Percentiles rank a stretch among this genome's conserved stretches.
phyloP scores from a whole-genome alignment of 768 basidiomycete genomes.

The Crepidotus variabilis region DNA sequence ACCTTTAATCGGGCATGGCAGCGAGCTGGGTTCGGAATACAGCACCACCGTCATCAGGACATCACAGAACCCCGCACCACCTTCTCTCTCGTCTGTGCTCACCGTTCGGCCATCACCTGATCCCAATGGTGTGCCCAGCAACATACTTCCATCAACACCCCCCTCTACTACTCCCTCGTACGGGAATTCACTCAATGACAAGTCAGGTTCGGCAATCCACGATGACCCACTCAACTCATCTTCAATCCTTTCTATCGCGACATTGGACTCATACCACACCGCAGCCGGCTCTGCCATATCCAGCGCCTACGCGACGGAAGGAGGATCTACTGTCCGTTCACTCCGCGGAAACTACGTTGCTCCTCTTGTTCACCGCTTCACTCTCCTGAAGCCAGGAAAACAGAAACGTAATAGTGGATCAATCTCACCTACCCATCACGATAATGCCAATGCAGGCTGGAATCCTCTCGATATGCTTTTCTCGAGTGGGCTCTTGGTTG shows the following conservation, averaged over 20 bases:
- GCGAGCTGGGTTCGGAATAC: conserved; percentile 50
- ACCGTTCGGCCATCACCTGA: conserved; percentile 60
- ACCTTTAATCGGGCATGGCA: conserved; percentile 39
- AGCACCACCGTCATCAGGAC: conserved; percentile 66
- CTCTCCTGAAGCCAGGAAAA: conserved; percentile 80
- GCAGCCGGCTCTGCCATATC: conserved; percentile 51
- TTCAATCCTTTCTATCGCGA: conserved; percentile 53
- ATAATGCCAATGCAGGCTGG: conserved; percentile 55
- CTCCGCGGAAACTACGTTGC: conserved; percentile 35
- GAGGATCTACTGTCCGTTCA: conserved; percentile 63
- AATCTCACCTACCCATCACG: conserved; percentile 41
- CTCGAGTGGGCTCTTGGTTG: conserved; percentile 62
- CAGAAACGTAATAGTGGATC: conserved; percentile 33
- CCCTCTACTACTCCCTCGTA: conserved; percentile 15
- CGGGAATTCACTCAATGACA: conserved; percentile 16
- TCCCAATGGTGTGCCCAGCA: conserved; percentile 41
- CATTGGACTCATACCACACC: conserved; percentile 64
- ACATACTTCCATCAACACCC: conserved; percentile 33
- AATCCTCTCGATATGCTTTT: conserved; percentile 79
- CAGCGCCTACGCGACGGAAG: conserved; percentile 67
- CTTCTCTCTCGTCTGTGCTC: conserved; percentile 68
- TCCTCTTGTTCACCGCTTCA: conserved; percentile 78
- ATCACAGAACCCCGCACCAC: conserved; percentile 33
- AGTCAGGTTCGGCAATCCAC: conserved; percentile 18
- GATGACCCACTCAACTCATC: conserved; percentile 37